These are phyloP conservation scores for Leucocoprinus sp. DNA, from an alignment of 768 basidiomycete species.

Conservation along the genomic window DNA sequence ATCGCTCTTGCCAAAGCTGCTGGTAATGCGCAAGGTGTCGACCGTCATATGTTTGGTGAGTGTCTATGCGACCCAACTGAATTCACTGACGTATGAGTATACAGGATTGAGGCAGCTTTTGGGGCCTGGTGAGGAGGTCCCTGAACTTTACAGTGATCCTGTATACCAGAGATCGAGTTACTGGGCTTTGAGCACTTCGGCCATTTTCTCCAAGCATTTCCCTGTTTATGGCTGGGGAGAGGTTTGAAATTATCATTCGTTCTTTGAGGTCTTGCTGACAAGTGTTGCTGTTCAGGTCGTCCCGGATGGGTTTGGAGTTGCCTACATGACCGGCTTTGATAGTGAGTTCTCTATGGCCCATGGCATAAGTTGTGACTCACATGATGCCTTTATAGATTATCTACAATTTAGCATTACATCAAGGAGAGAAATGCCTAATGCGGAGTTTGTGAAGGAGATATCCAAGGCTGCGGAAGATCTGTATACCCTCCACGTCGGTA, in stretches of 20 bases:
- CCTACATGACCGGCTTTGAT: conserved; percentile 88
- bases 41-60: conserved; percentile 81
- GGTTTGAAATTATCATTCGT: conserved; percentile 26
- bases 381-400: conserved; percentile 40
- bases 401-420: conserved; percentile 87
- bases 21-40: conserved; percentile 67
- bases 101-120: conserved; percentile 67
- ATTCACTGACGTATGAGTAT: not conserved
- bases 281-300: conserved; percentile 49
- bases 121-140: conserved; percentile 52
- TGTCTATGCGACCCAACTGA: not conserved
- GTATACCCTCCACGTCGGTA: conserved; percentile 43
- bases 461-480: conserved; percentile 55
- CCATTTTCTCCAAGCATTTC: conserved; percentile 81
- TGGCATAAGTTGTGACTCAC: not conserved
- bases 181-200: conserved; percentile 89
- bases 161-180: conserved; percentile 62
- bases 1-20: conserved; percentile 56
- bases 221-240: conserved; percentile 91
- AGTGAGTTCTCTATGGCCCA: conserved; percentile 33
- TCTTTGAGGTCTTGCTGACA: not conserved
- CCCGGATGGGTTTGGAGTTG: conserved; percentile 88
- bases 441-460: conserved; percentile 65
- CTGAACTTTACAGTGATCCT: conserved; percentile 69
- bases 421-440: conserved; percentile 75